Evolutionary conservation across 345 rosid species (phyloP).

Genomic region (Lagerstroemia speciosa): DNA sequence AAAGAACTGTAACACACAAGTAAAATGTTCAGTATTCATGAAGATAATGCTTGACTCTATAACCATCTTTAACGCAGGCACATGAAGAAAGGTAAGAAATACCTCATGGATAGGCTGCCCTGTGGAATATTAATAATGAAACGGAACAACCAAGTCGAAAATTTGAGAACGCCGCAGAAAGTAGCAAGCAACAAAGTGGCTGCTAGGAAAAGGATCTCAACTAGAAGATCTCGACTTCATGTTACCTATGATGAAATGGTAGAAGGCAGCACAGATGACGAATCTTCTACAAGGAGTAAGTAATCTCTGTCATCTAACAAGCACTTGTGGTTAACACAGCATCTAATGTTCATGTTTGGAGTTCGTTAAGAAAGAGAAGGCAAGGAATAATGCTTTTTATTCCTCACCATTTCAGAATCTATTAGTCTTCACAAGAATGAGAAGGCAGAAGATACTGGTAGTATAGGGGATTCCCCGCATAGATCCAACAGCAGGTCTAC

Average conservation of each 20-base stretch:
- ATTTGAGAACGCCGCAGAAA: slow-evolving; percentile 25
- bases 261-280: slow-evolving; percentile 22
- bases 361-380: background rate
- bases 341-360: background rate
- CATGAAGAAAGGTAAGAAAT: slow-evolving; percentile 43
- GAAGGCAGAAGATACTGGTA: slow-evolving; percentile 14
- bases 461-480: slow-evolving; percentile 13
- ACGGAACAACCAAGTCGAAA: slow-evolving; percentile 31
- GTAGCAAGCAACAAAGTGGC: background rate
- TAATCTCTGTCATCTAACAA: slow-evolving; percentile 1
- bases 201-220: slow-evolving; percentile 4
- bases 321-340: background rate
- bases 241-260: slow-evolving; percentile 53
- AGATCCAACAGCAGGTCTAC: slow-evolving; percentile 10
- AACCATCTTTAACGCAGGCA: slow-evolving; percentile 26
- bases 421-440: slow-evolving; percentile 4
- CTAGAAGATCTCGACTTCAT: slow-evolving; percentile 1
- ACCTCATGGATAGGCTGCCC: slow-evolving; percentile 36
- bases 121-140: slow-evolving; percentile 44
- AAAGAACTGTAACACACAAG: background rate
- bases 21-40: background rate
- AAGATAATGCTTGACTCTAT: background rate
- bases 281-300: slow-evolving; percentile 21
- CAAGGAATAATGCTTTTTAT: background rate
- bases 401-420: slow-evolving; percentile 19